These are phyloP conservation scores for Aschersonia sp. DNA, from an alignment of 2,329 filamentous ascomycete species.

Conservation along the genomic window DNA sequence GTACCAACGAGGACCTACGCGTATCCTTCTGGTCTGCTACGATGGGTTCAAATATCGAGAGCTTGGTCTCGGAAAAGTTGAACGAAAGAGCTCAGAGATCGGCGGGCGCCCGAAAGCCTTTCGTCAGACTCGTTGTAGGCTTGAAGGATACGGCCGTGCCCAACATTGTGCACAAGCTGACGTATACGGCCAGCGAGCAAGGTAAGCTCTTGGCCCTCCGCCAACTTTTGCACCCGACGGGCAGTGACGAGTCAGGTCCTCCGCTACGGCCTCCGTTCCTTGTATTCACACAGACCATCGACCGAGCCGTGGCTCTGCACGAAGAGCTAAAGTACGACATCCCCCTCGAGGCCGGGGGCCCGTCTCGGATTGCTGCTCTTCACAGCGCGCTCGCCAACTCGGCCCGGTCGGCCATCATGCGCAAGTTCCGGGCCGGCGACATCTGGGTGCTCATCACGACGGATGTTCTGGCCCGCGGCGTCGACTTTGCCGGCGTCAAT, in stretches of 20 bases:
- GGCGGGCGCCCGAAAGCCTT: slow-evolving; percentile 25
- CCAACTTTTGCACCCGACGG: slow-evolving; percentile 69
- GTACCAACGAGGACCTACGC: slow-evolving; percentile 53
- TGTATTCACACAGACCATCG: slow-evolving; percentile 92
- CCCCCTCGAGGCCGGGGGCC: slow-evolving; percentile 71
- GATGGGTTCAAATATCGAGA: slow-evolving; percentile 86
- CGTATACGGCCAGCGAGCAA: slow-evolving; percentile 82
- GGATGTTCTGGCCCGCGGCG: slow-evolving; percentile 77
- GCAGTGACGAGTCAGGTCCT: slow-evolving; percentile 37
- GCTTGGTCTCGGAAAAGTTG: slow-evolving; percentile 56
- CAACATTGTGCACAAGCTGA: slow-evolving; percentile 76
- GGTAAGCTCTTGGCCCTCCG: slow-evolving; percentile 87
- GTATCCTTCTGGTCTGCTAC: slow-evolving; percentile 91
- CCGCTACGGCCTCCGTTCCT: slow-evolving; percentile 75
- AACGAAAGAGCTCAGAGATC: slow-evolving; percentile 31
- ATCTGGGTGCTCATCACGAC: slow-evolving; percentile 97
- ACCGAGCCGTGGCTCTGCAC: slow-evolving; percentile 73
- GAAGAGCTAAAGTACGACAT: slow-evolving; percentile 92
- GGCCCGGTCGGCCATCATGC: slow-evolving; percentile 68
- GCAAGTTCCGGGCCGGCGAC: slow-evolving; percentile 77
- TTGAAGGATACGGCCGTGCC: slow-evolving; percentile 92
- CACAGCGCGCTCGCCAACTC: slow-evolving; percentile 73
- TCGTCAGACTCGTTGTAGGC: slow-evolving; percentile 83
- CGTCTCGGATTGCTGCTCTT: slow-evolving; percentile 72
- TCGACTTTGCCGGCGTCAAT: slow-evolving; percentile 91